These are phyloP conservation scores for Diplodia seriata DNA, from an alignment of 2,329 filamentous ascomycete species.

Conservation along the genomic window DNA sequence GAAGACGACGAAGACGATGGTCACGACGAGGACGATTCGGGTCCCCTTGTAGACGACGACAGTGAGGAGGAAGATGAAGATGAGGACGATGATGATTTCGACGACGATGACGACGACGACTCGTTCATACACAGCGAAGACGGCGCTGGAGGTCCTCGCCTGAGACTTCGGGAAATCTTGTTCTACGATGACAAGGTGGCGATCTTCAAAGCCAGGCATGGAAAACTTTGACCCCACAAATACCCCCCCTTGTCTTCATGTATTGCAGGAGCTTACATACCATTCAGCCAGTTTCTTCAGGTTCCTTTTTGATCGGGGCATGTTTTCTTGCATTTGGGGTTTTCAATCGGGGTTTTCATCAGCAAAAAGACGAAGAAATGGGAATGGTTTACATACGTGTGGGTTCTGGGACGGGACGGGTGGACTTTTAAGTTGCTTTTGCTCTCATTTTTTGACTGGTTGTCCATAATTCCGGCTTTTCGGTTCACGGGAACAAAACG, in stretches of 20 bases:
- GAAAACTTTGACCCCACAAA: conserved; percentile 44
- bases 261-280: conserved; percentile 23
- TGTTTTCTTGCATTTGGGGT: conserved; percentile 8
- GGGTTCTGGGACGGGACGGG: conserved; percentile 5
- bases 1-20: conserved; percentile 30
- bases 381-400: neutral
- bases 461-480: neutral
- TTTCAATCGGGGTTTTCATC: neutral
- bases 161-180: conserved; percentile 77
- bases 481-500: neutral
- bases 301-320: neutral
- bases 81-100: conserved; percentile 58
- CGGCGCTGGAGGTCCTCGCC: conserved; percentile 56
- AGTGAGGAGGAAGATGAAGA: conserved; percentile 52
- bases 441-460: neutral
- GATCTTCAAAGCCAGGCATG: conserved; percentile 79
- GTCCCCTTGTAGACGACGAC: conserved; percentile 46
- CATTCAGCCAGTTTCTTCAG: conserved; percentile 9
- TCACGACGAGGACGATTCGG: conserved; percentile 48
- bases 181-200: conserved; percentile 86
- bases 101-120: conserved; percentile 55
- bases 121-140: conserved; percentile 56
- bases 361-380: conserved; percentile 10
- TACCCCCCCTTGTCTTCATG: neutral
- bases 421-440: neutral